These are phyloP conservation scores for Heritiera littoralis DNA, from an alignment of 345 rosid genomes.

Conservation along the genomic window DNA sequence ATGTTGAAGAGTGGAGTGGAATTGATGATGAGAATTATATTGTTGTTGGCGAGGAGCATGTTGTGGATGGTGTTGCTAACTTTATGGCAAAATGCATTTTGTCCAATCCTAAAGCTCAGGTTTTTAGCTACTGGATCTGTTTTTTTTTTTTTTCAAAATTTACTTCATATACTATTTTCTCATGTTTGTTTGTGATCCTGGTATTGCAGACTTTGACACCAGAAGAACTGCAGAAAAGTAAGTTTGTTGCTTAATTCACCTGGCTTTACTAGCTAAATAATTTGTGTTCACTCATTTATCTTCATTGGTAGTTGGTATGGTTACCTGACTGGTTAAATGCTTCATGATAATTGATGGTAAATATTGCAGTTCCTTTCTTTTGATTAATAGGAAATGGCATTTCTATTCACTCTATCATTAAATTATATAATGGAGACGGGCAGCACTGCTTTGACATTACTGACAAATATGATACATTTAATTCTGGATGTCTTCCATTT, in stretches of 20 bases:
- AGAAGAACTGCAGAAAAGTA: conserved; percentile 81
- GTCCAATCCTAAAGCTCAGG: conserved; percentile 82
- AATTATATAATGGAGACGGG: neutral
- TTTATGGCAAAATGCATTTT: conserved; percentile 90
- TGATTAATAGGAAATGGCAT: neutral
- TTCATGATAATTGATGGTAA: conserved; percentile 7
- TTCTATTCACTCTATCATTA: neutral
- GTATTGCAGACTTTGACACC: conserved; percentile 76
- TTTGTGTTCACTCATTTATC: neutral
- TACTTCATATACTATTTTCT: neutral
- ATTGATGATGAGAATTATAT: conserved; percentile 81
- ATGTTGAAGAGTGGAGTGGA: conserved; percentile 72
- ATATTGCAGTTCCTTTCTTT: neutral
- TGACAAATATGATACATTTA: neutral
- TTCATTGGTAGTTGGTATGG: neutral
- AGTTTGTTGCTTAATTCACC: conserved; percentile 23
- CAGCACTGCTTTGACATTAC: neutral
- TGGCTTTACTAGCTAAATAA: neutral
- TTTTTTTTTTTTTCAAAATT: neutral
- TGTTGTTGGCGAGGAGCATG: conserved; percentile 74
- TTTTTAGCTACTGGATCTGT: conserved; percentile 19
- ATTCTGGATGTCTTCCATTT: neutral
- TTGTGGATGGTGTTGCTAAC: conserved; percentile 85
- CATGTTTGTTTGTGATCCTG: conserved; percentile 25
- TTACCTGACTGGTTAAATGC: neutral